These are phyloP conservation scores for Blastocystis sp. DNA, from an alignment of 352 stramenopile genomes.

Conservation along the genomic window DNA sequence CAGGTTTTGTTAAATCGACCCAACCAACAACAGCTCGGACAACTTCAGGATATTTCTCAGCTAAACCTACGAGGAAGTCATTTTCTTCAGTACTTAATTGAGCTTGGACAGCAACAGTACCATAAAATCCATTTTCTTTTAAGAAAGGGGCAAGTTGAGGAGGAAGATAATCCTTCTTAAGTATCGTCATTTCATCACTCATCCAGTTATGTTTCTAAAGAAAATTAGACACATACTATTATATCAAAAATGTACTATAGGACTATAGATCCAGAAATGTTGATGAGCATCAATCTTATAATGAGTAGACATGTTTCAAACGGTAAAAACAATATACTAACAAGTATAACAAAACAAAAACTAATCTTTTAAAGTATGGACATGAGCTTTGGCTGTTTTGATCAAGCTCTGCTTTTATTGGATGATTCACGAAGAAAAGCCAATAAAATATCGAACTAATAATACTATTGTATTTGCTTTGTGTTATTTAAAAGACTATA, in stretches of 20 bases:
- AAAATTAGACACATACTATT: neutral
- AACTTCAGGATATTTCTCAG: constrained; percentile 7
- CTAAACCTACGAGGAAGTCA: constrained; percentile 15
- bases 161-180: constrained; percentile 17
- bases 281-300: constrained; percentile 31
- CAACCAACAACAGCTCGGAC: constrained; percentile 23
- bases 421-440: too few species aligned
- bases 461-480: too few species aligned
- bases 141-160: neutral
- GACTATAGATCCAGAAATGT: constrained; percentile 32
- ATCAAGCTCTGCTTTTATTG: too few species aligned
- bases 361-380: too few species aligned
- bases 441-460: too few species aligned
- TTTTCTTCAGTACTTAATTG: constrained; percentile 20
- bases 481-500: too few species aligned
- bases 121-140: constrained; percentile 7
- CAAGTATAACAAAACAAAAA: too few species aligned
- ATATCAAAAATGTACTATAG: neutral
- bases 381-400: too few species aligned
- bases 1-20: constrained; percentile 10
- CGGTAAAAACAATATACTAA: too few species aligned
- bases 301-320: constrained; percentile 23
- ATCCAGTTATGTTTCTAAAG: constrained; percentile 8
- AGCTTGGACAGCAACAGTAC: constrained; percentile 23
- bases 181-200: constrained; percentile 31